Percentiles rank a stretch among this genome's conserved stretches.
phyloP scores from a whole-genome alignment of 2,329 filamentous ascomycete genomes.

The Phyllosticta capitalensis region DNA sequence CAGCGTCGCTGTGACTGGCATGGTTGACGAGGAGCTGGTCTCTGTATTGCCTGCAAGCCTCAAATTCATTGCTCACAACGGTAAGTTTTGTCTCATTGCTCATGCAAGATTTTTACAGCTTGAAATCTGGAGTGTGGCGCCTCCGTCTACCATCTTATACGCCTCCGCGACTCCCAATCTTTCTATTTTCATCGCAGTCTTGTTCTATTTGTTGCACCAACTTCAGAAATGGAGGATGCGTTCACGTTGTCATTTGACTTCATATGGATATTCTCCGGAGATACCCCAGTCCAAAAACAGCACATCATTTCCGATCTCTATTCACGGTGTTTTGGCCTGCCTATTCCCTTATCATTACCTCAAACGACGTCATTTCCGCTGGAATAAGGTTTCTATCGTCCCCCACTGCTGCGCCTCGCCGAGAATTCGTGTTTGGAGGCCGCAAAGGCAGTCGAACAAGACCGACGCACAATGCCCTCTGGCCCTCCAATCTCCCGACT shows the following conservation, averaged over 20 bases:
- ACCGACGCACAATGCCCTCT: neutral
- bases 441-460: neutral
- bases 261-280: neutral
- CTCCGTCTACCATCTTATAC: neutral
- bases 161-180: neutral
- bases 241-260: neutral
- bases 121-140: neutral
- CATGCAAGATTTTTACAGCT: neutral
- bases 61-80: slow-evolving; percentile 35
- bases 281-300: neutral
- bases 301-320: neutral
- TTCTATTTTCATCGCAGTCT: neutral
- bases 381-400: neutral
- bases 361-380: neutral
- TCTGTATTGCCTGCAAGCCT: slow-evolving; percentile 32
- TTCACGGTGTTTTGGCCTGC: neutral
- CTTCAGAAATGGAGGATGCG: neutral
- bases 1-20: slow-evolving; percentile 55
- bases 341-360: neutral
- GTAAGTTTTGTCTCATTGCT: slow-evolving; percentile 25
- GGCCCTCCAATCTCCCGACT: neutral
- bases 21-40: slow-evolving; percentile 62
- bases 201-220: neutral
- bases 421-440: neutral
- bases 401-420: neutral